Evolutionary conservation across 805 yeast genomes (phyloP).

Genomic region (Kodamaea jinghongensis): DNA sequence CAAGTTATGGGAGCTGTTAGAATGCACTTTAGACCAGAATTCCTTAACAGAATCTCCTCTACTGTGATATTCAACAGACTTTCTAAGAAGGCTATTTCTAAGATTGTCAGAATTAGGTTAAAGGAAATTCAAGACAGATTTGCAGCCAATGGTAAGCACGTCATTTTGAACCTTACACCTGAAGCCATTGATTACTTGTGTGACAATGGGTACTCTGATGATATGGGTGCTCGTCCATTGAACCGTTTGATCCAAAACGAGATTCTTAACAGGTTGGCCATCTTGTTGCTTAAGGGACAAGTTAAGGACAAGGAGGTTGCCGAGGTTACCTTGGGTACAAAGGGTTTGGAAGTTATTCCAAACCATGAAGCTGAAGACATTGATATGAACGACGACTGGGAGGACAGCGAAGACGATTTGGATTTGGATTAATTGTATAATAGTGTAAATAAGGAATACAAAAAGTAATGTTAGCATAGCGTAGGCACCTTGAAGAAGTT

Average conservation of each 20-base stretch:
- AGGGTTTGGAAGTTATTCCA: conserved; percentile 77
- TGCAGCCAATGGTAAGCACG: conserved; percentile 75
- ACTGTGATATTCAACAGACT: conserved; percentile 91
- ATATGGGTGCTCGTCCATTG: conserved; percentile 96
- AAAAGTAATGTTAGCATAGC: too few relatives aligned
- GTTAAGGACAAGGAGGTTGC: conserved; percentile 85
- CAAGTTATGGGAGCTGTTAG: conserved; percentile 81
- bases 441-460: not conserved
- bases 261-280: conserved; percentile 82
- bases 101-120: conserved; percentile 85
- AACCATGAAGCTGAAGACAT: conserved; percentile 65
- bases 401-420: conserved; percentile 56
- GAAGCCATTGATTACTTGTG: conserved; percentile 81
- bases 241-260: conserved; percentile 88
- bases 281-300: conserved; percentile 84
- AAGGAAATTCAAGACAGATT: conserved; percentile 84
- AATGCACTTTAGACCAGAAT: conserved; percentile 94
- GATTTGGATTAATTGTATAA: conserved; percentile 23
- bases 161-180: conserved; percentile 68
- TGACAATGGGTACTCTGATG: conserved; percentile 83
- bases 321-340: conserved; percentile 52
- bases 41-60: conserved; percentile 91
- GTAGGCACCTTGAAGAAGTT: too few relatives aligned
- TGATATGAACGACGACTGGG: conserved; percentile 56
- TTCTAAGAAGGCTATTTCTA: conserved; percentile 85